Evolutionary conservation across 495 filamentous ascomycete species (phyloP).

Genomic region (Lophium mytilinum): DNA sequence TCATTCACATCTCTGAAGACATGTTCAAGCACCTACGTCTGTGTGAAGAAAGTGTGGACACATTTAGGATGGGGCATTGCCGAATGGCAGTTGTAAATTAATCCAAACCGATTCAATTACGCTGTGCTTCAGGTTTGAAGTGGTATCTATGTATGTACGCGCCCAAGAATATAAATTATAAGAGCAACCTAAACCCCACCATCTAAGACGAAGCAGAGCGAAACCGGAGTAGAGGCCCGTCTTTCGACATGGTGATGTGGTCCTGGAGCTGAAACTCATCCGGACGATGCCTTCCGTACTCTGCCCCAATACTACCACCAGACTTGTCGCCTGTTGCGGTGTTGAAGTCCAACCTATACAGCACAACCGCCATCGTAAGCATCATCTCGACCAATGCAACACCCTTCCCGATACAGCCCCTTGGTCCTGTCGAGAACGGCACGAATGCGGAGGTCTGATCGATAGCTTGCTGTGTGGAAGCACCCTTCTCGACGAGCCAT

Average conservation of each 20-base stretch:
- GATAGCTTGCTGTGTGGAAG: constrained; percentile 17
- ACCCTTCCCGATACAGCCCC: constrained; percentile 10
- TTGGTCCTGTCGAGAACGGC: constrained; percentile 12
- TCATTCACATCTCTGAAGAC: too few species aligned
- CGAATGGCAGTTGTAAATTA: too few species aligned
- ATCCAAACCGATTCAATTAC: too few species aligned
- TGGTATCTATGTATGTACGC: too few species aligned
- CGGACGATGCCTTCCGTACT: constrained; percentile 8
- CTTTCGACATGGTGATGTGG: constrained; percentile 9
- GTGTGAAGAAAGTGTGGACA: too few species aligned
- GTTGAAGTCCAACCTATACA: constrained; percentile 12
- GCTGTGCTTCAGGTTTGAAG: too few species aligned
- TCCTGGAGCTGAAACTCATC: constrained; percentile 12
- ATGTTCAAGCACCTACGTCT: too few species aligned
- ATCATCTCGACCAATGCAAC: constrained; percentile 12
- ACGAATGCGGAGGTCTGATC: constrained; percentile 20
- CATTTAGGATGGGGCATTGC: too few species aligned
- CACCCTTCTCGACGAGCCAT: constrained; percentile 24
- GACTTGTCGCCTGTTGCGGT: not conserved
- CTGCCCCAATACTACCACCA: not conserved
- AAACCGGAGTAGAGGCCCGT: constrained; percentile 8
- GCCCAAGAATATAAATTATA: not conserved
- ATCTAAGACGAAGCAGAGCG: not conserved
- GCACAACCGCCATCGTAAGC: constrained; percentile 7
- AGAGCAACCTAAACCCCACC: not conserved